Evolutionary conservation across 495 filamentous ascomycete species (phyloP).

Genomic region (Articulospora tetracladia): DNA sequence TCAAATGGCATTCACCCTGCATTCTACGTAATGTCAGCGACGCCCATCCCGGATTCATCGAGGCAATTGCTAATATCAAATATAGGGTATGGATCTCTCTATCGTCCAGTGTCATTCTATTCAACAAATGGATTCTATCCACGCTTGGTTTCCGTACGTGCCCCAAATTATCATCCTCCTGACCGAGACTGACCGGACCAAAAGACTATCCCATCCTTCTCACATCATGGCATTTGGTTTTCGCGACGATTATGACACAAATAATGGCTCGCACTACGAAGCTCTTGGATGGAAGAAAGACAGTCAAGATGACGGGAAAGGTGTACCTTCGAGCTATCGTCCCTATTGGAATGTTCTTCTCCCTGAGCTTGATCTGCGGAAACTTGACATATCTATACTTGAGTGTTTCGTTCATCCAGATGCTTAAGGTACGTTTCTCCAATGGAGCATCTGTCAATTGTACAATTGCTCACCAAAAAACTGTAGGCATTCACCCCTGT

Average conservation of each 20-base stretch:
- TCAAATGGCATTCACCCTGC: slow-evolving; percentile 72
- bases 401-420: slow-evolving; percentile 93
- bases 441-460: not conserved
- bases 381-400: slow-evolving; percentile 93
- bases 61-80: not conserved
- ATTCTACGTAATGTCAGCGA: slow-evolving; percentile 80
- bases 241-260: slow-evolving; percentile 89
- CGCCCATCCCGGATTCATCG: not conserved
- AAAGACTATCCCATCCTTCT: slow-evolving; percentile 66
- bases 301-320: slow-evolving; percentile 88
- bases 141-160: slow-evolving; percentile 62
- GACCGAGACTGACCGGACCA: slow-evolving; percentile 23
- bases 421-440: slow-evolving; percentile 70
- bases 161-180: slow-evolving; percentile 12
- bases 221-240: slow-evolving; percentile 89
- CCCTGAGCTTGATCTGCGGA: slow-evolving; percentile 88
- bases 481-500: slow-evolving; percentile 75
- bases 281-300: slow-evolving; percentile 84
- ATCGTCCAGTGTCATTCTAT: slow-evolving; percentile 91
- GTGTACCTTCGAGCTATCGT: slow-evolving; percentile 90
- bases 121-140: slow-evolving; percentile 98
- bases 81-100: slow-evolving; percentile 82
- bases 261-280: slow-evolving; percentile 79
- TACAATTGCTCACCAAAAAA: slow-evolving; percentile 32
- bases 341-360: slow-evolving; percentile 91